phyloP scores from a whole-genome alignment of 2,329 filamentous ascomycete species.

The Cordyceps militaris region DNA sequence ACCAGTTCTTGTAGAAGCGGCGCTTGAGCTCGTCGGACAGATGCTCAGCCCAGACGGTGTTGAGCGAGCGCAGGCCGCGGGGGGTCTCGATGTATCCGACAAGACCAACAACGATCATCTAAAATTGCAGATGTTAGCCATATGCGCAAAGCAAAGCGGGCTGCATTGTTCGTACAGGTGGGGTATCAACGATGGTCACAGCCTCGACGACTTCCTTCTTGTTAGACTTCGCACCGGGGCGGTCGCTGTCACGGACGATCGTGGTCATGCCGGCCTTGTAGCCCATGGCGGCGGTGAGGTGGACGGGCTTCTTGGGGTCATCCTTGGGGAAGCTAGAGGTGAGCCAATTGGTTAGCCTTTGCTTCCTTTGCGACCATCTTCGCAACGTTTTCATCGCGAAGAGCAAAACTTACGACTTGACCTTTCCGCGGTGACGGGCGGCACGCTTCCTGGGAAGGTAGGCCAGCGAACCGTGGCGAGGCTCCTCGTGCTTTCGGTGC shows the following conservation, averaged over 20 bases:
- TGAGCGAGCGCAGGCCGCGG: slow-evolving; percentile 97
- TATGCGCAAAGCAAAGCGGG: slow-evolving; percentile 70
- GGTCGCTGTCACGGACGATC: slow-evolving; percentile 98
- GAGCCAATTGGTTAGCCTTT: slow-evolving; percentile 20
- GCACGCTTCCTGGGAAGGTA: slow-evolving; percentile 88
- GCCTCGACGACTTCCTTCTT: slow-evolving; percentile 97
- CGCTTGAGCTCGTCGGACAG: slow-evolving; percentile 97
- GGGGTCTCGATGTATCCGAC: slow-evolving; percentile 99
- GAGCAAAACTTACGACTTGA: slow-evolving; percentile 75
- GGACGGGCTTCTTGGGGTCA: slow-evolving; percentile 98
- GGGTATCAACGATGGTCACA: slow-evolving; percentile 81
- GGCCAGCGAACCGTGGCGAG: slow-evolving; percentile 89
- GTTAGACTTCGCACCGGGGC: slow-evolving; percentile 98
- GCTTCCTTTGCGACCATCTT: slow-evolving; percentile 15
- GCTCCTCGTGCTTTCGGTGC: slow-evolving; percentile 67
- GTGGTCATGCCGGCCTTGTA: slow-evolving; percentile 99
- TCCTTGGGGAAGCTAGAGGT: slow-evolving; percentile 89
- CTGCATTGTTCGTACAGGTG: slow-evolving; percentile 88
- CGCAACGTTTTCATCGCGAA: background rate
- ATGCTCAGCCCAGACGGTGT: slow-evolving; percentile 99
- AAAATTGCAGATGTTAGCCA: slow-evolving; percentile 55
- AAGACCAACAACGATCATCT: slow-evolving; percentile 99
- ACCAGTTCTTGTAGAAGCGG: slow-evolving; percentile 99
- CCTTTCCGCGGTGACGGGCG: slow-evolving; percentile 90
- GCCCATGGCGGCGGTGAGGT: slow-evolving; percentile 95